Percentiles rank a stretch among this genome's conserved stretches.
Evolutionary conservation across 768 basidiomycete species (phyloP).

Genomic region (Phaeotremella skinneri): DNA sequence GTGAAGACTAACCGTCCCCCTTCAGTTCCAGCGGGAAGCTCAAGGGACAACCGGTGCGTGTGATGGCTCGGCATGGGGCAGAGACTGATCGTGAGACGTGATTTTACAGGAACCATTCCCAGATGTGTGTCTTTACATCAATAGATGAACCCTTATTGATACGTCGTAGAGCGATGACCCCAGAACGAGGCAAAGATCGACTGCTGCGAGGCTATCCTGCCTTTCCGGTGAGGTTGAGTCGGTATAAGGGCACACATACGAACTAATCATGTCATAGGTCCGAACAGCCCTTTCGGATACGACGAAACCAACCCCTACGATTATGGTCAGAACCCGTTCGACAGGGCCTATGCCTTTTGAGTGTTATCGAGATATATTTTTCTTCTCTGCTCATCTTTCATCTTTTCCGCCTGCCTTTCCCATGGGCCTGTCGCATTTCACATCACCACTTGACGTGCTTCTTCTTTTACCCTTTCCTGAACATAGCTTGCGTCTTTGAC

Average conservation of each 20-base stretch:
- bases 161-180: not conserved
- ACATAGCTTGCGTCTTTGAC: too few species aligned
- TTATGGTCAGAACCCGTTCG: slow-evolving; percentile 14
- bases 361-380: not conserved
- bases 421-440: too few species aligned
- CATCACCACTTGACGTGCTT: not conserved
- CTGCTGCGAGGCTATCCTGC: not conserved
- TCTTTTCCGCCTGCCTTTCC: too few species aligned
- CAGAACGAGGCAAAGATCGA: not conserved
- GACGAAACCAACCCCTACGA: slow-evolving; percentile 23
- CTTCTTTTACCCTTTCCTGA: not conserved
- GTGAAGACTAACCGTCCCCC: not conserved
- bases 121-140: slow-evolving; percentile 17
- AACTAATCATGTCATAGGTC: not conserved
- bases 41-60: slow-evolving; percentile 26
- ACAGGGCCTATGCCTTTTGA: slow-evolving; percentile 18
- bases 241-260: not conserved
- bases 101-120: slow-evolving; percentile 37
- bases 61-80: slow-evolving; percentile 7
- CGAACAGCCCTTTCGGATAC: not conserved
- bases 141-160: too few species aligned
- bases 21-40: slow-evolving; percentile 35
- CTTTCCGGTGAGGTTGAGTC: not conserved
- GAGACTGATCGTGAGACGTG: slow-evolving; percentile 1
- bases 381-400: too few species aligned